These are phyloP conservation scores for Gracilariopsis chorda DNA, from an alignment of 23 red algal species.

Conservation along the genomic window DNA sequence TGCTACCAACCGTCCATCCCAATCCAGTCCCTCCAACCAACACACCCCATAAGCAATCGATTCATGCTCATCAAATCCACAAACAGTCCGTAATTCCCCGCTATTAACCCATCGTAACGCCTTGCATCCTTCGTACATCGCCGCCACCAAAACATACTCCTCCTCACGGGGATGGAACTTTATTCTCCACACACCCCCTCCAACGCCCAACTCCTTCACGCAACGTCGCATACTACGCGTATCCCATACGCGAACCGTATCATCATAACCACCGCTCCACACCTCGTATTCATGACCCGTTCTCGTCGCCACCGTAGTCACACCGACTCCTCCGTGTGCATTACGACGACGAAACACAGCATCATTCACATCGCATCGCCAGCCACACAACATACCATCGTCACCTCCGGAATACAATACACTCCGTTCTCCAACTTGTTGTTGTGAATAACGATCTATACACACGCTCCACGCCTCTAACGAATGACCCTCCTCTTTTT, in stretches of 20 bases:
- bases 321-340: conserved; percentile 64
- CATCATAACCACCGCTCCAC: conserved; percentile 69
- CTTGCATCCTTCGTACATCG: conserved; percentile 70
- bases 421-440: not conserved
- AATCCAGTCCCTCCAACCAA: conserved; percentile 34
- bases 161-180: not conserved
- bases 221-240: not conserved
- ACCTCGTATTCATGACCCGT: not conserved
- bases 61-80: conserved; percentile 16
- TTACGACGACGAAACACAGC: not conserved
- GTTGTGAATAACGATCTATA: not conserved
- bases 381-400: conserved; percentile 32
- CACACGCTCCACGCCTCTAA: conserved; percentile 38
- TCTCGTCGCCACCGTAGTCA: conserved; percentile 17
- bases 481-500: not conserved
- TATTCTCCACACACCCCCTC: conserved; percentile 65
- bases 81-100: not conserved
- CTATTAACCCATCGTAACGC: not conserved
- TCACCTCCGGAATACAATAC: conserved; percentile 60
- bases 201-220: conserved; percentile 16
- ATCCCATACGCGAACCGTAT: conserved; percentile 56
- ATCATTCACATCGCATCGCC: not conserved
- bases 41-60: conserved; percentile 45
- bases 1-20: not conserved
- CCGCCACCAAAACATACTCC: conserved; percentile 27